Percentiles rank a stretch among this genome's conserved stretches.
These are phyloP conservation scores for Hibiscus mutabilis DNA, from an alignment of 345 rosid species.

Conservation along the genomic window DNA sequence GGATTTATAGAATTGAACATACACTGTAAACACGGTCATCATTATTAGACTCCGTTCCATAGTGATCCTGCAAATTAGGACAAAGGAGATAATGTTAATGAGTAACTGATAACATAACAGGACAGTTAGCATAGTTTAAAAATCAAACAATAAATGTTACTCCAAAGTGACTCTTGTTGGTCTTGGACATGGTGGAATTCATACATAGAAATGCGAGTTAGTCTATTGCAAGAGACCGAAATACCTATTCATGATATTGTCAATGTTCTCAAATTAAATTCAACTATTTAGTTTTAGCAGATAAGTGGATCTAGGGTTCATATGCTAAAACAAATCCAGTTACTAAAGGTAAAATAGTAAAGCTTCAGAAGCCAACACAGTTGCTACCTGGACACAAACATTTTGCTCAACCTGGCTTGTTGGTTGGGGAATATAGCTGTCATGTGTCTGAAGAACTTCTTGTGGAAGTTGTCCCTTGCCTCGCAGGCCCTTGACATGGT, in stretches of 20 bases:
- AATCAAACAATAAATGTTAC: no score
- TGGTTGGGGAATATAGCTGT: not conserved
- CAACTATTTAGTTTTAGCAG: no score
- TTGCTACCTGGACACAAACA: not conserved
- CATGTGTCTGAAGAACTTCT: not conserved
- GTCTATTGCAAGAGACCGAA: no score
- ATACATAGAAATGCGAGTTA: no score
- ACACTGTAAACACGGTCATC: not conserved
- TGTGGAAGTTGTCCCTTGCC: not conserved
- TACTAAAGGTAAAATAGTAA: not conserved
- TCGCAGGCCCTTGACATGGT: not conserved
- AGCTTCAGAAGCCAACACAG: not conserved
- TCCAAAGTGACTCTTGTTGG: no score
- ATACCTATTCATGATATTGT: no score
- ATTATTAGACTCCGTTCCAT: not conserved
- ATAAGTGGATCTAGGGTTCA: no score
- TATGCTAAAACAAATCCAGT: no score
- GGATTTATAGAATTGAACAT: not conserved
- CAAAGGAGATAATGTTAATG: not conserved
- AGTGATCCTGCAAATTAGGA: not conserved
- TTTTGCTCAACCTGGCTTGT: not conserved
- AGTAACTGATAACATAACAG: not conserved
- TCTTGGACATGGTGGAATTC: no score
- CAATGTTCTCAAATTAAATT: no score
- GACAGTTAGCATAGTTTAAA: no score